phyloP scores from a whole-genome alignment of 208 protist species.

The Trypanosoma theileri region DNA sequence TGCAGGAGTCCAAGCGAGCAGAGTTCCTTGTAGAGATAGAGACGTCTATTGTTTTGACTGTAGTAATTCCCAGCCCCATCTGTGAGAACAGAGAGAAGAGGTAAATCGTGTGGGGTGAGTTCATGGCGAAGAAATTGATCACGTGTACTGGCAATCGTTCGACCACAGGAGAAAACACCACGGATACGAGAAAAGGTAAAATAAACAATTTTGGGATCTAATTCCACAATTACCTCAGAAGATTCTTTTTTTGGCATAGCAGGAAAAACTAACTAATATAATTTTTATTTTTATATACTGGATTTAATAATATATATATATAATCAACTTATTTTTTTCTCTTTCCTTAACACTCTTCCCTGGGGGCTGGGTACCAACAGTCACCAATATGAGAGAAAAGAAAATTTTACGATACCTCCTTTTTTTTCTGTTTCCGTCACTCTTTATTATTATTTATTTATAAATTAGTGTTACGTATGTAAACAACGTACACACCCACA shows the following conservation, averaged over 20 bases:
- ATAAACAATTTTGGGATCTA: slow-evolving; percentile 69
- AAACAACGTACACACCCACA: no score
- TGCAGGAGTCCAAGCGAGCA: slow-evolving; percentile 35
- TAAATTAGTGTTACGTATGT: no score
- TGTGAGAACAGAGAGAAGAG: slow-evolving; percentile 67
- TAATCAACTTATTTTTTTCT: no score
- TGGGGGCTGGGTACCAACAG: no score
- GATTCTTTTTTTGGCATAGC: not conserved
- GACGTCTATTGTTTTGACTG: slow-evolving; percentile 84
- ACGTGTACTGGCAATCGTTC: slow-evolving; percentile 72
- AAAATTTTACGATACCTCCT: no score
- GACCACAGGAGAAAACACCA: slow-evolving; percentile 79
- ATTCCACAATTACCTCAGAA: slow-evolving; percentile 34
- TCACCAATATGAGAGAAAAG: no score
- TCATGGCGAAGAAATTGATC: slow-evolving; percentile 55
- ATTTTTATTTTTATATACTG: no score
- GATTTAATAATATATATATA: no score
- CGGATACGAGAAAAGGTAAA: slow-evolving; percentile 90
- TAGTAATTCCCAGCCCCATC: slow-evolving; percentile 54
- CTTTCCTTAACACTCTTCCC: no score
- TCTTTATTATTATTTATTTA: no score
- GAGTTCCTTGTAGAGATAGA: slow-evolving; percentile 87
- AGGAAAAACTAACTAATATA: not conserved
- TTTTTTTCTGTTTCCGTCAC: no score
- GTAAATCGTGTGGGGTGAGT: slow-evolving; percentile 57